Evolutionary conservation across 2,329 filamentous ascomycete species (phyloP).

Genomic region (Penicillium sp.): DNA sequence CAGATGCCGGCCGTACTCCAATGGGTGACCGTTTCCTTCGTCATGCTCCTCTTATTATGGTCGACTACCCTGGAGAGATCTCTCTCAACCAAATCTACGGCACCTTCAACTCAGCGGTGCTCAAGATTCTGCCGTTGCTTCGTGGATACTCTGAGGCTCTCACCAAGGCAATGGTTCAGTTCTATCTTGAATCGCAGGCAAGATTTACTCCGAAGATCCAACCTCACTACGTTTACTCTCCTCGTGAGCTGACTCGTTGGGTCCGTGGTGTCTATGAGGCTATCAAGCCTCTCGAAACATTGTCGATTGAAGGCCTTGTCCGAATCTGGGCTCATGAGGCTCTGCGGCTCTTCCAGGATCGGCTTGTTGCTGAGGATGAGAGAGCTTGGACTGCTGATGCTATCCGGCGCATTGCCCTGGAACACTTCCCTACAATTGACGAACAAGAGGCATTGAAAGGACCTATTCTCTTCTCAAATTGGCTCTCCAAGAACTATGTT

Average conservation of each 20-base stretch:
- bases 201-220: constrained; percentile 96
- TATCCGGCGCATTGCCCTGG: constrained; percentile 79
- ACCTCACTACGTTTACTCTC: constrained; percentile 98
- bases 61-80: constrained; percentile 94
- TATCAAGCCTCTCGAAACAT: constrained; percentile 83
- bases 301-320: constrained; percentile 87
- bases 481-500: constrained; percentile 97
- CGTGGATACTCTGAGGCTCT: constrained; percentile 92
- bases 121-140: constrained; percentile 95
- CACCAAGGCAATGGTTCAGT: constrained; percentile 95
- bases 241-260: constrained; percentile 96
- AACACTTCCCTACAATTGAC: constrained; percentile 94
- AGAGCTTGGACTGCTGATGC: constrained; percentile 91
- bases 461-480: constrained; percentile 98
- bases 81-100: constrained; percentile 97
- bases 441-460: constrained; percentile 84
- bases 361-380: constrained; percentile 91
- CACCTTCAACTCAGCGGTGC: constrained; percentile 92
- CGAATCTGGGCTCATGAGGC: constrained; percentile 99
- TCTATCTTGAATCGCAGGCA: constrained; percentile 92
- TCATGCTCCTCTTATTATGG: constrained; percentile 98
- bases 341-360: constrained; percentile 92
- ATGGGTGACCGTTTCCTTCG: constrained; percentile 91
- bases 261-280: constrained; percentile 97
- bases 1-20: constrained; percentile 92